Conservation (phyloP, 345 rosid species). For the Euphorbia lathyris region DNA sequence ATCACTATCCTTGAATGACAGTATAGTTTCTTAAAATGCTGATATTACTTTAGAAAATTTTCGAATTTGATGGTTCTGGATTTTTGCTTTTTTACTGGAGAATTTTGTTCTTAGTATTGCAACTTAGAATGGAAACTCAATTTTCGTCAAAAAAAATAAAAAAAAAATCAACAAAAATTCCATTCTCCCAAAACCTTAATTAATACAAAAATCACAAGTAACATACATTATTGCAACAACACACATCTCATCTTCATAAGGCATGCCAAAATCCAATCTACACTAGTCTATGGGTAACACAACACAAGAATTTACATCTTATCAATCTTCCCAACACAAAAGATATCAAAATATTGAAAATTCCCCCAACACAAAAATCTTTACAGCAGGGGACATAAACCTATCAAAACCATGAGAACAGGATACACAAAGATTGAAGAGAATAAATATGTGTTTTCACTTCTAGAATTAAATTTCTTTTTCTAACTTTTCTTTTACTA, state of each 20-base stretch:
- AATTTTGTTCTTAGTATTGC: no score
- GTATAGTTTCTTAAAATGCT: neutral
- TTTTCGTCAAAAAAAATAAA: no score
- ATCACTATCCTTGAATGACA: slow-evolving; percentile 1
- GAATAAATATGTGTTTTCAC: slow-evolving; percentile 1
- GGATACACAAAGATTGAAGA: neutral
- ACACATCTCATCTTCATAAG: neutral
- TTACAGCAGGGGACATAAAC: slow-evolving; percentile 13
- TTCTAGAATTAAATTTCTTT: neutral
- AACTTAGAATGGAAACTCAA: no score
- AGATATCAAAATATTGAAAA: neutral
- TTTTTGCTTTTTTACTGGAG: no score
- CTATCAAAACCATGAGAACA: neutral
- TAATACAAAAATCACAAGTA: no score
- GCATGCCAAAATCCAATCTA: neutral
- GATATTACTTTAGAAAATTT: no score
- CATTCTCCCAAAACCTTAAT: no score
- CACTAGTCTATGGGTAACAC: neutral
- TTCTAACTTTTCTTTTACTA: slow-evolving; percentile 38
- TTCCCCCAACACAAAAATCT: slow-evolving; percentile 21
- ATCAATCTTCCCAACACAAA: slow-evolving; percentile 13
- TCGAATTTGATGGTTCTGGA: no score
- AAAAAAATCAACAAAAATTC: no score
- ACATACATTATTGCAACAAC: no score
- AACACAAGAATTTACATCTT: slow-evolving; percentile 20